Evolutionary conservation across 306 rosid genomes (phyloP).

Genomic region (Cajanus cajan): DNA sequence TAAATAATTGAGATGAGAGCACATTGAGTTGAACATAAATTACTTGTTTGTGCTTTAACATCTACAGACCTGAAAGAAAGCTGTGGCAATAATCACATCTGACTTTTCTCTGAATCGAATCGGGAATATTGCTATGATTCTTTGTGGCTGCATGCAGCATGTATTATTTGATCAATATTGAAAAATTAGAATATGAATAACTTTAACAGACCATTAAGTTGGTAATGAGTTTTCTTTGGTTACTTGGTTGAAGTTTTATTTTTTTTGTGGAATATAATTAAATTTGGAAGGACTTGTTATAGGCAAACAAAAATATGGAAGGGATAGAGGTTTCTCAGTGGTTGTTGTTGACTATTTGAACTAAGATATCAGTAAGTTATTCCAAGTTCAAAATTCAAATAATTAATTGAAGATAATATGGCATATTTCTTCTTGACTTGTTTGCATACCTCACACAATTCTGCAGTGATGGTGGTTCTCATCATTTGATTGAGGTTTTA

Average conservation of each 20-base stretch:
- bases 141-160: conserved; percentile 62
- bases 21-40: not conserved
- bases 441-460: not conserved
- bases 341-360: not conserved
- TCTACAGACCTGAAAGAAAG: conserved; percentile 80
- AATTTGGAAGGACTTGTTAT: not conserved
- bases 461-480: not conserved
- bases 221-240: not conserved
- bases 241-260: not conserved
- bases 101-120: conserved; percentile 73
- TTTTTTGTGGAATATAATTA: not conserved
- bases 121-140: conserved; percentile 73
- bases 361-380: not conserved
- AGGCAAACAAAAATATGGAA: not conserved
- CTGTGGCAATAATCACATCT: conserved; percentile 77
- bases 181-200: conserved; percentile 1
- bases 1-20: conserved; percentile 10
- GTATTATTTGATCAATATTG: conserved; percentile 18
- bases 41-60: not conserved
- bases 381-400: conserved; percentile 16
- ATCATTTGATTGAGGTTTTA: not conserved
- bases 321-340: not conserved
- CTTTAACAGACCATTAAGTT: not conserved
- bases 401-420: not conserved
- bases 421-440: not conserved